Base-by-base conservation (phyloP, 257 asterid genomes). In the Thymus mandschuricus region DNA sequence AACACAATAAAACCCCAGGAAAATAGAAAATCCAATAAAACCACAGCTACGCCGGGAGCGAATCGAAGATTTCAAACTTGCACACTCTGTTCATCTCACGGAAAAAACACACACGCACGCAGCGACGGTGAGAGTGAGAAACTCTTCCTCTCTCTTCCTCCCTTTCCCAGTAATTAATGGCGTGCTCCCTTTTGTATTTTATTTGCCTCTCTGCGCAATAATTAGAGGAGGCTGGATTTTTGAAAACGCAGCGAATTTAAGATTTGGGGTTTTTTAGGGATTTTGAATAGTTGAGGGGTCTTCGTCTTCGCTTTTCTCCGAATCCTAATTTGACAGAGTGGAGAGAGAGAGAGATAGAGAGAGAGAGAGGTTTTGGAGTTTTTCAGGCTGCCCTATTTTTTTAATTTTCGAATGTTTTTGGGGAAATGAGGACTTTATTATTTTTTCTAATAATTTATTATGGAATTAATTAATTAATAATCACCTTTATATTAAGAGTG, bases 51-150 rank as follows among this genome's bases (percentile, higher is more conserved):
- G 89, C 91, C 41, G 86, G 81, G 76, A 80, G 79, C 73, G 90
- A 78, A 81, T 81, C 84, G 82, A 84, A 82, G 81, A 86, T 80
- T 83, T 68, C 76, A 69, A 83, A 82, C 86, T 87, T 81, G 83
- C 80, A 72, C 11, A 76, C 43, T 73, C 76, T 74, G 75, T 73
- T 63, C 92, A 89, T 86, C 76, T 70, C 87, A 44, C 1, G 34
- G 70, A 11, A 61, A 48, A n/a, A 11, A 50, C 74, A 46, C 38
- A 40, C 54, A 38, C 51, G 9, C 13, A 71, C 76, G 57, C 44
- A 33, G 49, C 43, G 30, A 48, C 41, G 67, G 61, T 54, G 76
- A 58, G 56, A 64, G 71, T 40, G 76, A 69, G n/a, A 43, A 67
- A 1, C 31, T 38, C 40, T 35, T 35, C 1, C 6, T 4, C 0